These are phyloP conservation scores for Salix arbutifolia DNA, from an alignment of 345 rosid genomes.

Conservation along the genomic window DNA sequence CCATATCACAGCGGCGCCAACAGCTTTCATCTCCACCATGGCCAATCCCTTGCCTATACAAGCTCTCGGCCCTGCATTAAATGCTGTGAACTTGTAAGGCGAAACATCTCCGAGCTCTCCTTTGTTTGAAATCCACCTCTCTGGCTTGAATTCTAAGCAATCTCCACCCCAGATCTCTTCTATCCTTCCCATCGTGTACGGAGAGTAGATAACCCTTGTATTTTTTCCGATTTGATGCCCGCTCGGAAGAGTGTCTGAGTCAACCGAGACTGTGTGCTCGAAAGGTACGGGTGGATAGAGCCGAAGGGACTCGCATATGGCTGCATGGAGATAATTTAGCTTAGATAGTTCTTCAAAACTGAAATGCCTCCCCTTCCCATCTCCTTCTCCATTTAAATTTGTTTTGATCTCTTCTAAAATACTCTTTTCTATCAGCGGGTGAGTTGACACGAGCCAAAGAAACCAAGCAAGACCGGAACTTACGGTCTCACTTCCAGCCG, in stretches of 20 bases:
- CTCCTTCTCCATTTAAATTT: not conserved
- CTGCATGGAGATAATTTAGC: slow-evolving; percentile 11
- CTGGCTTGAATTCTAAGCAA: no score
- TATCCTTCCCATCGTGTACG: slow-evolving; percentile 20
- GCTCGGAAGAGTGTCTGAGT: slow-evolving; percentile 20
- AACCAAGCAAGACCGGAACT: slow-evolving; percentile 3
- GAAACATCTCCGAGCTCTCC: not conserved
- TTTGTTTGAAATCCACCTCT: no score
- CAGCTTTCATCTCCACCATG: not conserved
- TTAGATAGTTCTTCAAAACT: no score
- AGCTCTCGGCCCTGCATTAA: not conserved
- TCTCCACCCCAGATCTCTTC: slow-evolving; percentile 24
- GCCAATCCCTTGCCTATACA: not conserved
- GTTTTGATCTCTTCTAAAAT: not conserved
- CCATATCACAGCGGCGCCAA: not conserved
- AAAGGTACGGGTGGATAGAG: slow-evolving; percentile 19
- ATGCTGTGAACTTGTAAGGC: not conserved
- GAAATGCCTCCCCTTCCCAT: no score
- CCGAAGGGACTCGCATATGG: slow-evolving; percentile 15
- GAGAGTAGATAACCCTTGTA: not conserved
- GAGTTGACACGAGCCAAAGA: slow-evolving; percentile 1
- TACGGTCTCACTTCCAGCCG: not conserved
- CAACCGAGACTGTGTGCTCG: slow-evolving; percentile 3
- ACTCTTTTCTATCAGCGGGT: slow-evolving; percentile 3
- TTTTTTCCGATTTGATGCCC: slow-evolving; percentile 11